Conservation (phyloP, 2,329 filamentous ascomycete species). For the Pseudocercospora eumusae region DNA sequence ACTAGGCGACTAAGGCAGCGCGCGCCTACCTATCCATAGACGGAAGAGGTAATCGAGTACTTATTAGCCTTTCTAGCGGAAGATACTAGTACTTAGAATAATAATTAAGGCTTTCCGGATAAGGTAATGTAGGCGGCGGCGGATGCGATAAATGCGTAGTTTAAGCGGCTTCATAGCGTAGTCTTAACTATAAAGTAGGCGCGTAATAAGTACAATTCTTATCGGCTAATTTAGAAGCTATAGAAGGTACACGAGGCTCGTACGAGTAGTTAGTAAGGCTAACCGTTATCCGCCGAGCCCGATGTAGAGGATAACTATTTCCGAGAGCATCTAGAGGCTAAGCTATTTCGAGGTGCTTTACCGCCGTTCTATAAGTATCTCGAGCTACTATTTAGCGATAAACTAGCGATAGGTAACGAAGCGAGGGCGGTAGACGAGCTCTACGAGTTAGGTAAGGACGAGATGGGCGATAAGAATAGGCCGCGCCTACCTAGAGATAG, state of each 20-base stretch:
- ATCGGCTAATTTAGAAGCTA: neutral
- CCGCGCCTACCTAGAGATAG: neutral
- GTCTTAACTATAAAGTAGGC: too few species aligned
- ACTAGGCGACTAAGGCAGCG: too few species aligned
- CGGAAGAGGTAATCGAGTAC: too few species aligned
- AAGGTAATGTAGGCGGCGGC: neutral
- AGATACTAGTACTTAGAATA: neutral
- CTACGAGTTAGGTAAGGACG: neutral
- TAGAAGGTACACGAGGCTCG: neutral
- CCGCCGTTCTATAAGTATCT: neutral
- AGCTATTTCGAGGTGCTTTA: neutral
- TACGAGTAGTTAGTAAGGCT: neutral
- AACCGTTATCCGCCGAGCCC: neutral
- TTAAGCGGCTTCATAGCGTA: too few species aligned
- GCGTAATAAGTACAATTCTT: neutral
- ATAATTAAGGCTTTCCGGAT: conserved; percentile 3
- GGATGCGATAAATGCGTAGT: neutral
- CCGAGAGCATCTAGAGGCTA: neutral
- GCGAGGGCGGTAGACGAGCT: neutral
- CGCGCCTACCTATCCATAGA: too few species aligned
- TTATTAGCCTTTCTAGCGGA: too few species aligned
- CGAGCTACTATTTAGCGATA: neutral
- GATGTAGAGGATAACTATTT: conserved; percentile 9
- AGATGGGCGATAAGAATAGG: neutral
- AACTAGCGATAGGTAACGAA: neutral